Evolutionary conservation across 164 flowering plant genomes (phyloP), one percentile per base, ranked within the genome.

Genomic region (Nymphaea colorata): DNA sequence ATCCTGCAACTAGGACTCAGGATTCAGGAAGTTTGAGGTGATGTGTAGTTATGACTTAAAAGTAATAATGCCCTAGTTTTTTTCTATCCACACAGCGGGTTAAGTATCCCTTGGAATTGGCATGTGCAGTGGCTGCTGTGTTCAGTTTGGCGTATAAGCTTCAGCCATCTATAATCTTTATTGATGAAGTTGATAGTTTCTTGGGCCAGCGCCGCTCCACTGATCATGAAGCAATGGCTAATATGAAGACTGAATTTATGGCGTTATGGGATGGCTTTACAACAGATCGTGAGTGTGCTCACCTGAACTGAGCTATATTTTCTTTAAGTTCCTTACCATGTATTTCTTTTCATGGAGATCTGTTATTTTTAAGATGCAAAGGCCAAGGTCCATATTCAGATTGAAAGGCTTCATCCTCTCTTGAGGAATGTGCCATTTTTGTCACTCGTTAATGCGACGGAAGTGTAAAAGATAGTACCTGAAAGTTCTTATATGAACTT

Each of bases 231-330:
- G 86, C 86, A 16, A 42, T 84, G 59, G 66, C 85, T 25, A 84
- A 80, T 72, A 86, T 88, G 94, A 86, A 86, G 77, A 88, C 94
- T 18, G 94, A 88, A 80, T 88, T 88, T 76, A 88, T 88, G 94
- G 82, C 91, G 11, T 80, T 86, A 60, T 88, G 94, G 94, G 94
- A 88, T 82, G 94, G 94, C 63, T 85, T 88, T 62, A 86, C 89
- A 43, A 88, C 91, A 57, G 94, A 88, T 70, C 82, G 88, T 86
- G 63, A 82, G 94, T 84, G 42, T 51, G 57, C 55, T 51, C 14
- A 51, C 57, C 57, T 51, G 8, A 51, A 51, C 3, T 15, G 3
- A 51, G 8, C 5, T 51, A 3, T 3, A 3, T 7, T 51, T 8
- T 15, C 14, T 51, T 51, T 15, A 8, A 51, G 15, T 51, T 51